phyloP scores from a whole-genome alignment of 2,329 filamentous ascomycete genomes.

The Curvularia eragrostidis region DNA sequence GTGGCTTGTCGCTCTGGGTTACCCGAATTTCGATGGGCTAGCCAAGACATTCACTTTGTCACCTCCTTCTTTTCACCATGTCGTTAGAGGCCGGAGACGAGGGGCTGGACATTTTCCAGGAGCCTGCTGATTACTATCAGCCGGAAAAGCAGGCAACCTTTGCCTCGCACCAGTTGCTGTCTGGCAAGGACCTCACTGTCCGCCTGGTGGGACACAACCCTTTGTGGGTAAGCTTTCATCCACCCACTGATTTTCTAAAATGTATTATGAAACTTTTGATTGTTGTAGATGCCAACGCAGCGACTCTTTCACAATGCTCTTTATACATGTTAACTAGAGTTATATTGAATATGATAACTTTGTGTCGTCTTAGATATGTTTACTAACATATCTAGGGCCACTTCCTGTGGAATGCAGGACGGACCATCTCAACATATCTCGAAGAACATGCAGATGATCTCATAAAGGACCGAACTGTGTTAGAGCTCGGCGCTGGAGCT shows the following conservation, averaged over 20 bases:
- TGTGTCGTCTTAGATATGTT: not conserved
- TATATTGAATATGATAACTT: not conserved
- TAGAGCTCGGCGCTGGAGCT: constrained; percentile 89
- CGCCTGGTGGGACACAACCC: constrained; percentile 87
- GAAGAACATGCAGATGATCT: constrained; percentile 69
- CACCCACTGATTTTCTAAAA: constrained; percentile 1
- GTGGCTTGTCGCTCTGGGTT: constrained; percentile 19
- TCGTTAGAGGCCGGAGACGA: constrained; percentile 44
- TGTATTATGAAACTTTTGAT: constrained; percentile 7
- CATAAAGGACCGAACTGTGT: constrained; percentile 71
- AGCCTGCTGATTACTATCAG: constrained; percentile 81
- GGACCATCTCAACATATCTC: constrained; percentile 78
- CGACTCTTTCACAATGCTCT: not conserved
- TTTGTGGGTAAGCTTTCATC: constrained; percentile 68
- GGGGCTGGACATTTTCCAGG: constrained; percentile 70
- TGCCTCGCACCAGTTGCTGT: constrained; percentile 72
- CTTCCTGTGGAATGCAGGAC: constrained; percentile 88
- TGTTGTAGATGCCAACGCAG: not conserved
- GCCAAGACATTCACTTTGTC: constrained; percentile 25
- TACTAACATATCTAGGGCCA: constrained; percentile 64
- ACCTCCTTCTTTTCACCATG: constrained; percentile 30
- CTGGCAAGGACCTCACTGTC: constrained; percentile 70
- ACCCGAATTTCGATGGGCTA: constrained; percentile 27
- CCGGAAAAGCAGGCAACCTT: constrained; percentile 78
- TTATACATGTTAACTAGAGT: too few species aligned